Base-by-base conservation (phyloP, 768 basidiomycete species). In the Boletus huronensis region DNA sequence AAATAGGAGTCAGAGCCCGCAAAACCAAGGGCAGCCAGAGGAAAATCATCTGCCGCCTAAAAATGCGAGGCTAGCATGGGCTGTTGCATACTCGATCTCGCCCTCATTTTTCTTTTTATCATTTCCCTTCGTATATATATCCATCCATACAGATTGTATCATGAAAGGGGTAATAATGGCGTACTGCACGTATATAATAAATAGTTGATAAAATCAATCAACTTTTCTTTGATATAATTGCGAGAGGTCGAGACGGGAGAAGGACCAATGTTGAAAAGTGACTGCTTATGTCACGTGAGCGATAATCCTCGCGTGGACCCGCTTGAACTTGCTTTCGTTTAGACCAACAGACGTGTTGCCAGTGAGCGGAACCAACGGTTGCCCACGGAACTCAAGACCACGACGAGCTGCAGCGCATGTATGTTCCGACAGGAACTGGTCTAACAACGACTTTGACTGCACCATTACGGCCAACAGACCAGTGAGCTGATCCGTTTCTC, bases 231-330 rank as follows among this genome's bases (percentile, higher is more conserved):
- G 7, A 5, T 23, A 11, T 16, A 3, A 34, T 25, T 35, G 11
- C n/a, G n/a, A n/a, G n/a, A n/a, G n/a, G n/a, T 32, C 13, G 14
- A 34, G 32, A 34, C 36, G 36, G 3, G 35, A 14, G 1, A 7
- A 16, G 34, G 11, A 14, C 16, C 13, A 5, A 16, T 17, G 35
- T n/a, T 0, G 17, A 7, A 16, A 32, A 39, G 26, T 21, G 40
- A 25, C 34, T 19, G 2, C 6, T 26, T 16, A 19, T n/a, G 38
- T 60, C 59, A 60, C 59, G 59, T 60, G 59, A 49, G 31, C 6
- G 47, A 51, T 56, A 19, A 32, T 34, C 28, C 29, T 38, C 42
- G 26, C 40, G 45, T 3, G 39, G 10, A 23, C 23, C 5, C 17
- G 16, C 40, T n/a, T n/a, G n/a, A 28, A 17, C 19, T 34, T 26